A percentile compares a stretch with the other conserved stretches of the same genome.
Evolutionary conservation across 2,329 filamentous ascomycete species (phyloP).

Genomic region (Thermoascus crustaceus): DNA sequence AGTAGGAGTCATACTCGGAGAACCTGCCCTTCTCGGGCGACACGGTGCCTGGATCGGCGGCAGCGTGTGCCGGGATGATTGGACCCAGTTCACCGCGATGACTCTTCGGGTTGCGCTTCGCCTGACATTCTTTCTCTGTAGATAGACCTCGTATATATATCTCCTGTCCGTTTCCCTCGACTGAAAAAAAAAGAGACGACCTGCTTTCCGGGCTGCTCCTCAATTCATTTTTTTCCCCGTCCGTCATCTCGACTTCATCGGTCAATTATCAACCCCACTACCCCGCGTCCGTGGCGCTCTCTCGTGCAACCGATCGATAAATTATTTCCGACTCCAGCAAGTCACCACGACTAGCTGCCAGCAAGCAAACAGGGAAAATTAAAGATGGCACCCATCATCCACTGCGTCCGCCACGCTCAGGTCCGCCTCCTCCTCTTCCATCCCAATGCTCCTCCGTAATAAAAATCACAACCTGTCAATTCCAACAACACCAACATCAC

Average conservation of each 20-base stretch:
- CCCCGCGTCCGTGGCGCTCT: not conserved
- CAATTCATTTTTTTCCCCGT: no score
- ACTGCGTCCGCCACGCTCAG: slow-evolving; percentile 41
- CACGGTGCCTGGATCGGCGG: no score
- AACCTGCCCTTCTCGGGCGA: no score
- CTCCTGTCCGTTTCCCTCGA: no score
- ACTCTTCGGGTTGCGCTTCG: not conserved
- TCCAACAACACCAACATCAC: no score
- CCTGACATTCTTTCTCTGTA: not conserved
- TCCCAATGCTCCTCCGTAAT: slow-evolving; percentile 4
- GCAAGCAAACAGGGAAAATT: not conserved
- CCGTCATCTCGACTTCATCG: no score
- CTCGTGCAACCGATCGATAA: not conserved
- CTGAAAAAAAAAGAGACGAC: no score
- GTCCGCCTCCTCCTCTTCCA: slow-evolving; percentile 17
- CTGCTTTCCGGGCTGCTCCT: no score
- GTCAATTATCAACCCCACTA: no score
- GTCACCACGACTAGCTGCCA: not conserved
- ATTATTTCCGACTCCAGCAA: not conserved
- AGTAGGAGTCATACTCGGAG: no score
- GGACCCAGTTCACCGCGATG: slow-evolving; percentile 1
- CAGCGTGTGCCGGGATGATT: not conserved
- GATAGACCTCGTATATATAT: not conserved
- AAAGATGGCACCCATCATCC: slow-evolving; percentile 35
- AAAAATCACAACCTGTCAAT: no score